Conservation (phyloP, 495 filamentous ascomycete genomes). For the Hypomontagnella submonticulosa region DNA sequence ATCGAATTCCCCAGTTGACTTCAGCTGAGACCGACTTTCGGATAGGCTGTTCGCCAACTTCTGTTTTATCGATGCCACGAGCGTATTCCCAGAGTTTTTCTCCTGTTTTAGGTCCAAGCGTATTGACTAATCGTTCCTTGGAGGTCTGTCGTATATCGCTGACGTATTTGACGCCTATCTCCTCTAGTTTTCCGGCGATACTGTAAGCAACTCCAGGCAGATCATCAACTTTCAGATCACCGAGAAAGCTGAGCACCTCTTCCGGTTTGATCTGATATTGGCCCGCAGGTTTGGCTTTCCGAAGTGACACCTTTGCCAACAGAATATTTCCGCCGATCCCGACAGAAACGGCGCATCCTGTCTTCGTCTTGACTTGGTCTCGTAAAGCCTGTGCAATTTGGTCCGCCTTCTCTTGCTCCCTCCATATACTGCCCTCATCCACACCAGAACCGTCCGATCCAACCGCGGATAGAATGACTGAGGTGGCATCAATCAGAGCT, state of each 20-base stretch:
- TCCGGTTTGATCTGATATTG: conserved; percentile 83
- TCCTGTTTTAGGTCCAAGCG: conserved; percentile 90
- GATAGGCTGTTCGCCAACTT: conserved; percentile 81
- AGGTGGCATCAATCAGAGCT: conserved; percentile 82
- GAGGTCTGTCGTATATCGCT: conserved; percentile 80
- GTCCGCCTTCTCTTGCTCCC: conserved; percentile 84
- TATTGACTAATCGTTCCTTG: conserved; percentile 75
- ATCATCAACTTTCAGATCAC: conserved; percentile 76
- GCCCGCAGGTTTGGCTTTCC: conserved; percentile 94
- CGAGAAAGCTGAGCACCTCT: conserved; percentile 79
- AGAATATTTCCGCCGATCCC: conserved; percentile 93
- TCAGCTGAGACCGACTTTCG: conserved; percentile 95
- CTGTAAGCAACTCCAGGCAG: conserved; percentile 91
- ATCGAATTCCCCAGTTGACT: conserved; percentile 98
- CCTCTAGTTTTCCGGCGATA: conserved; percentile 83
- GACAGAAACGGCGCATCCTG: conserved; percentile 89
- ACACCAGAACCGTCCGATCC: conserved; percentile 75
- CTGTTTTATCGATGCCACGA: conserved; percentile 84
- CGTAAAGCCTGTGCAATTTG: conserved; percentile 76
- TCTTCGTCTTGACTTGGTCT: conserved; percentile 73
- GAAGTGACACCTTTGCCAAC: conserved; percentile 86
- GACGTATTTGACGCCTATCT: conserved; percentile 83
- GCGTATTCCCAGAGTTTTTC: conserved; percentile 92
- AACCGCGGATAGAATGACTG: conserved; percentile 70
- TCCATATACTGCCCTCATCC: conserved; percentile 77